Percentiles rank a stretch among this genome's conserved stretches.
phyloP scores from a whole-genome alignment of 1,284 basidiomycete species.

The Sporisorium scitamineum region DNA sequence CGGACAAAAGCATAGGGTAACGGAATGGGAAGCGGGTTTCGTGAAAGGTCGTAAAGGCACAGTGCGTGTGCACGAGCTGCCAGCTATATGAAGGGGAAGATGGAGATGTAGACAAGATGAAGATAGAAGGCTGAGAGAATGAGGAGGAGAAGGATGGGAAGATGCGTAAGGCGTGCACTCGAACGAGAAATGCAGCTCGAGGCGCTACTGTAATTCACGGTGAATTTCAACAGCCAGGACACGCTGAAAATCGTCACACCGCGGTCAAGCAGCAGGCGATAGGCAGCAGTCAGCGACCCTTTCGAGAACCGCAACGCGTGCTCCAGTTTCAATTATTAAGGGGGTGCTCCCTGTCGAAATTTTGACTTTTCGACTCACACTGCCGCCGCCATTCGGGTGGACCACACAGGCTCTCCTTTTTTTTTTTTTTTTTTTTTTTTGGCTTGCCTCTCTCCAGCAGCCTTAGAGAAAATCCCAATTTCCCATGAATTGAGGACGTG shows the following conservation, averaged over 20 bases:
- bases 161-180: neutral
- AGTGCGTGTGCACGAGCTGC: neutral
- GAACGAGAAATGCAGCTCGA: constrained; percentile 2
- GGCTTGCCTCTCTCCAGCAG: too few species aligned
- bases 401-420: neutral
- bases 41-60: constrained; percentile 29
- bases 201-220: neutral
- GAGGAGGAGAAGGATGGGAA: neutral
- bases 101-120: neutral
- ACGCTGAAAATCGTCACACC: neutral
- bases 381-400: too few species aligned
- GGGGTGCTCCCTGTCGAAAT: neutral
- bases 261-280: neutral
- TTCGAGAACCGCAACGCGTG: neutral
- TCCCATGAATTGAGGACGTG: neutral
- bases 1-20: constrained; percentile 15
- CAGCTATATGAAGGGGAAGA: neutral
- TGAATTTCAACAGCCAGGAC: constrained; percentile 3
- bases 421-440: too few species aligned
- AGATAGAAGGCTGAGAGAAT: neutral
- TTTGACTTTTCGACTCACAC: neutral
- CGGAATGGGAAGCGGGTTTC: constrained; percentile 6
- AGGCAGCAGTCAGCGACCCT: neutral
- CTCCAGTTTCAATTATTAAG: neutral
- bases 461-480: neutral